Base-by-base conservation (phyloP, 2,329 filamentous ascomycete genomes). In the Calonectria honghensis region DNA sequence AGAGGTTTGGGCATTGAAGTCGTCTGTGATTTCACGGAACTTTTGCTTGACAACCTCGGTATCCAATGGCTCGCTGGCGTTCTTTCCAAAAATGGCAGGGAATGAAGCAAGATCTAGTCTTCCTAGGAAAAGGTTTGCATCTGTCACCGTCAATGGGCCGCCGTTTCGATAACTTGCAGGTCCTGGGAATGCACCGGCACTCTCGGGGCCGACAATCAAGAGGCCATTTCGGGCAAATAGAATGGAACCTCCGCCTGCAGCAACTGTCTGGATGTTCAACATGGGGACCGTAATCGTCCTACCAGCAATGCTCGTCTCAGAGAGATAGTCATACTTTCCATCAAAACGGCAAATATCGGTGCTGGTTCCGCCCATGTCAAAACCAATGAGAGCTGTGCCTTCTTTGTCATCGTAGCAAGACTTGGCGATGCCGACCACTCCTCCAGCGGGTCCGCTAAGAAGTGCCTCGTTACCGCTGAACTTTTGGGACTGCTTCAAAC, bases 211-310 rank as follows among this genome's bases (percentile, higher is more conserved):
- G 6, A 94, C 93, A 0, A 92, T 89, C 64, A 95, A 93, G 0
- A 95, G 85, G 0, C 93, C 93, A 73, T 94, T 95, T 54, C 89
- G 89, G 83, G 91, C 94, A 80, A 93, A 93, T 0, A 95, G 85
- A 24, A 88, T 87, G 6, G 85, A 87, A 5, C 88, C 88, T 37
- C 88, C 88, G 2, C 87, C 86, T 9, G 87, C 87, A 7, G 87
- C 87, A 2, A 95, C 93, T 0, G 93, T 95, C 79, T 93, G 93
- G 84, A 95, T 94, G 79, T 95, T 93, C 2, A 94, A 87, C 81
- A 94, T 93, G 0, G 93, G 93, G 0, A 91, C 91, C 75, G 94
- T 92, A 31, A 95, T 93, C 1, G 92, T 93, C 0, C 94, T 90
- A 27, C 92, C 92, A 0, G 93, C 93, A 20, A 93, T 94, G 3